Conservation (phyloP, 202 grass and related monocot genomes). For the Brachypodium distachyon region DNA sequence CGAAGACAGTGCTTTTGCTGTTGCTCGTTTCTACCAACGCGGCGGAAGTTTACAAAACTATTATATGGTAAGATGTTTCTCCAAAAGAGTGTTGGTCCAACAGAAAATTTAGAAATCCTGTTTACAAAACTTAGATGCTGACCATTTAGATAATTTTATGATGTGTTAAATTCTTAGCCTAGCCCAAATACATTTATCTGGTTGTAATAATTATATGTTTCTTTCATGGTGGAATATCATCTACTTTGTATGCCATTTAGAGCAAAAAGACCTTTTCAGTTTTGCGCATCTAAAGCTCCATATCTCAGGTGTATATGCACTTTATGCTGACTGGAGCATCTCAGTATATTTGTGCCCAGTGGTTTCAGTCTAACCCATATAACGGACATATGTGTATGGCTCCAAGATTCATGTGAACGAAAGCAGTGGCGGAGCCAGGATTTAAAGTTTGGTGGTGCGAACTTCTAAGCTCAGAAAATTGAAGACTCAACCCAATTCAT, state of each 20-base stretch:
- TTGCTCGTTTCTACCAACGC: conserved; percentile 96
- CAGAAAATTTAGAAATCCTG: neutral
- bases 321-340: neutral
- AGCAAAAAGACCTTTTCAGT: neutral
- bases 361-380: neutral
- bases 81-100: neutral
- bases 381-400: neutral
- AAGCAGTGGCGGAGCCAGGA: too few species aligned
- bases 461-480: too few species aligned
- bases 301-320: neutral
- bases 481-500: too few species aligned
- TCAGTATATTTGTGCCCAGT: neutral
- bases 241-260: neutral
- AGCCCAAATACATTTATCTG: neutral
- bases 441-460: too few species aligned
- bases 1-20: conserved; percentile 87
- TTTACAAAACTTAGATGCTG: neutral
- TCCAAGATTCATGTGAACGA: neutral
- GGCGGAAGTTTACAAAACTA: conserved; percentile 97
- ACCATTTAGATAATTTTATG: neutral
- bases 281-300: neutral
- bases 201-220: neutral
- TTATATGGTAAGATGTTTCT: conserved; percentile 76
- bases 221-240: neutral
- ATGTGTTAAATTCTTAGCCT: neutral